These are phyloP conservation scores for Coprinopsis marcescibilis DNA, from an alignment of 768 basidiomycete genomes.

Conservation along the genomic window DNA sequence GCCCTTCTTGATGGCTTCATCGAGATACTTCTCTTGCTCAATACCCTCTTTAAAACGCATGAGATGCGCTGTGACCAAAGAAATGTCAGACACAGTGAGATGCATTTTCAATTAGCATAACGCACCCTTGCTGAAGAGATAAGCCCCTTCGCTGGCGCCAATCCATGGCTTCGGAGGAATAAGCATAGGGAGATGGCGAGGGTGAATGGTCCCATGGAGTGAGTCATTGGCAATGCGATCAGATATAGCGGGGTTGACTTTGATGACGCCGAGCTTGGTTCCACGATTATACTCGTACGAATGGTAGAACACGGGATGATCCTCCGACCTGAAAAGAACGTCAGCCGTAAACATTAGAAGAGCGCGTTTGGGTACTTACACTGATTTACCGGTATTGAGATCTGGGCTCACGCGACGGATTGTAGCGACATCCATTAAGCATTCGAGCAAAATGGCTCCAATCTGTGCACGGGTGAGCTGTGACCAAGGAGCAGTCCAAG, in stretches of 20 bases:
- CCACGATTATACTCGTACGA: constrained; percentile 93
- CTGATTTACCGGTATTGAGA: constrained; percentile 49
- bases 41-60: constrained; percentile 93
- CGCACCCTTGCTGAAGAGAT: constrained; percentile 73
- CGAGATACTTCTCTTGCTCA: constrained; percentile 78
- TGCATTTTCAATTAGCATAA: constrained; percentile 10
- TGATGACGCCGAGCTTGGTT: constrained; percentile 87
- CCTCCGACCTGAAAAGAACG: constrained; percentile 47
- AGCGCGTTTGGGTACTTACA: constrained; percentile 41
- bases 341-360: neutral
- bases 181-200: constrained; percentile 94
- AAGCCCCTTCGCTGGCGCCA: constrained; percentile 70
- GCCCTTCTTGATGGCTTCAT: constrained; percentile 64
- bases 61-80: constrained; percentile 40
- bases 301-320: constrained; percentile 88
- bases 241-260: constrained; percentile 74
- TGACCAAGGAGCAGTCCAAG: constrained; percentile 81
- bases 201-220: constrained; percentile 70
- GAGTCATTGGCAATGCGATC: constrained; percentile 73
- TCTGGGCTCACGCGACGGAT: constrained; percentile 57
- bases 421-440: constrained; percentile 78
- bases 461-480: constrained; percentile 69
- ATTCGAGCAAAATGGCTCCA: constrained; percentile 78
- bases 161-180: constrained; percentile 88
- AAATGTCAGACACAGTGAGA: constrained; percentile 4